phyloP scores from a whole-genome alignment of 164 flowering plant genomes.

The Macadamia tetraphylla region DNA sequence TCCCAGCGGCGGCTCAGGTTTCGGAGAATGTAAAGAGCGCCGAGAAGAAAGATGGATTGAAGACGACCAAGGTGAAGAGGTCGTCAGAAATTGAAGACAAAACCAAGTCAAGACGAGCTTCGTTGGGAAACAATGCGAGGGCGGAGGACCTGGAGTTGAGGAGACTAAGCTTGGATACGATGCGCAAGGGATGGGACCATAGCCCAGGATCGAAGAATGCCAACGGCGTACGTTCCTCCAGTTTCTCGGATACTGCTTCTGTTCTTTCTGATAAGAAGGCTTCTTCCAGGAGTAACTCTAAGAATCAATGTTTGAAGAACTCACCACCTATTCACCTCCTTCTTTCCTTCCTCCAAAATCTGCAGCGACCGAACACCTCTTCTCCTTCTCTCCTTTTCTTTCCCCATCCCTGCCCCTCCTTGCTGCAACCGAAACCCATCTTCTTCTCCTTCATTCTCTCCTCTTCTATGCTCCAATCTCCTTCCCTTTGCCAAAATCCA shows the following conservation, averaged over 20 bases:
- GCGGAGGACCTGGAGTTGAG: constrained; percentile 24
- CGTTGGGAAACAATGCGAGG: constrained; percentile 18
- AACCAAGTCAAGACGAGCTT: constrained; percentile 17
- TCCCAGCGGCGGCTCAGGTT: not conserved
- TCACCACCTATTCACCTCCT: constrained; percentile 13
- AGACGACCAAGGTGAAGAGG: constrained; percentile 7
- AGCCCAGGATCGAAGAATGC: constrained; percentile 13
- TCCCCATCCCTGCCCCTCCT: too few species aligned
- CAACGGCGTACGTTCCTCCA: constrained; percentile 1
- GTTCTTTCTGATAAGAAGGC: constrained; percentile 24
- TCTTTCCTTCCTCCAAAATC: too few species aligned
- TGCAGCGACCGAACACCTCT: too few species aligned
- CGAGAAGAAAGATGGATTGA: constrained; percentile 2
- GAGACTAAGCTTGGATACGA: constrained; percentile 47
- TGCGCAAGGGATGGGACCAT: constrained; percentile 37
- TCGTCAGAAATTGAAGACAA: constrained; percentile 9
- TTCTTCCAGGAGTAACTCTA: constrained; percentile 21
- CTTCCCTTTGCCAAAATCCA: too few species aligned
- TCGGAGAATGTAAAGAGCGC: constrained; percentile 13
- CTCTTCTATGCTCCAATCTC: too few species aligned
- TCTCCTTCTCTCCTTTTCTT: too few species aligned
- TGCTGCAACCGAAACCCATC: too few species aligned
- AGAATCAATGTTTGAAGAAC: constrained; percentile 10
- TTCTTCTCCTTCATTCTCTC: too few species aligned
- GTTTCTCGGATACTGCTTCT: constrained; percentile 9